Percentiles rank a stretch among this genome's conserved stretches.
phyloP scores from a whole-genome alignment of 768 basidiomycete genomes.

The Kondoa subrosea region DNA sequence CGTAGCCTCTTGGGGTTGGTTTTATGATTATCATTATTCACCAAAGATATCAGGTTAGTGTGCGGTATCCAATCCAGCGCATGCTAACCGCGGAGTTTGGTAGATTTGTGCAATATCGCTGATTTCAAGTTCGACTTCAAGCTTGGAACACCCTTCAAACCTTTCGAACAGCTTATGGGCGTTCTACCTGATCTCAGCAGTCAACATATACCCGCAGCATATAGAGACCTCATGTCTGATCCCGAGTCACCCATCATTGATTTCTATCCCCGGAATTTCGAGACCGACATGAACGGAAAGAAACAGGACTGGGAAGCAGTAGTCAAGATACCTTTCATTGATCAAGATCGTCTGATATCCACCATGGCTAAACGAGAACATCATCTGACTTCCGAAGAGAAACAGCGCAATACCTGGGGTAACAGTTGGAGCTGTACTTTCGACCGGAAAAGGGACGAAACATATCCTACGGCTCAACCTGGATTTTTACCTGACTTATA shows the following conservation, averaged over 20 bases:
- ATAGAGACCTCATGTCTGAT: conserved; percentile 80
- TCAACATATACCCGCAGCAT: conserved; percentile 73
- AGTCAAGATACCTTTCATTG: conserved; percentile 96
- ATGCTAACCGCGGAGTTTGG: conserved; percentile 3
- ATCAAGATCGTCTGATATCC: conserved; percentile 53
- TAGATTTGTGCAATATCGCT: conserved; percentile 49
- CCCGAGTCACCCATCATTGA: conserved; percentile 71
- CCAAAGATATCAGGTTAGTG: conserved; percentile 78
- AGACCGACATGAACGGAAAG: conserved; percentile 89
- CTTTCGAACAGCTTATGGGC: conserved; percentile 95
- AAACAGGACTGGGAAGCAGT: conserved; percentile 98
- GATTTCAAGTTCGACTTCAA: conserved; percentile 72
- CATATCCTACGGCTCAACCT: conserved; percentile 62
- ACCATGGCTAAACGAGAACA: conserved; percentile 47
- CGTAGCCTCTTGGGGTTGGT: conserved; percentile 97
- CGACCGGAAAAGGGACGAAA: conserved; percentile 42
- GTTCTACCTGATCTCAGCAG: conserved; percentile 81
- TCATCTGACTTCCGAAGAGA: conserved; percentile 53
- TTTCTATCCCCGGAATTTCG: conserved; percentile 85
- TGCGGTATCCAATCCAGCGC: neutral
- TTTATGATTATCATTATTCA: conserved; percentile 94
- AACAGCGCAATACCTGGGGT: conserved; percentile 55
- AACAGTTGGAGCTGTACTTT: conserved; percentile 64
- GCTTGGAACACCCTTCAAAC: conserved; percentile 72
- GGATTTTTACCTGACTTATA: conserved; percentile 83